phyloP scores from a whole-genome alignment of 2,329 filamentous ascomycete genomes.

The Davidsoniella australis region DNA sequence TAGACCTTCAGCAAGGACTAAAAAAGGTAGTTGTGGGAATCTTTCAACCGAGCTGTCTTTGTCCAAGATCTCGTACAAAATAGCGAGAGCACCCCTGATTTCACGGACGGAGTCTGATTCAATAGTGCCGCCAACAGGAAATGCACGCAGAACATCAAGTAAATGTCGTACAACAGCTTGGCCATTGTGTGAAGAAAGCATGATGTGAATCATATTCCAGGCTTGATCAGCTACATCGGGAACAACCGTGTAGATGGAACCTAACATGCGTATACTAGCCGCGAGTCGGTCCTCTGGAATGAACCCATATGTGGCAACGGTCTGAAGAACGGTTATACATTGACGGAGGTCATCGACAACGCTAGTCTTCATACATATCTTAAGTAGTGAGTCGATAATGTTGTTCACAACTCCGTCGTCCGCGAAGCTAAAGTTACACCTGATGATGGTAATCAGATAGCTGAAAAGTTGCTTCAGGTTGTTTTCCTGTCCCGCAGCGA shows the following conservation, averaged over 20 bases:
- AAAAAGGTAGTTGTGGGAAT: conserved; percentile 42
- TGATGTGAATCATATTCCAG: conserved; percentile 53
- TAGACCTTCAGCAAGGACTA: conserved; percentile 40
- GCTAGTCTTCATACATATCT: conserved; percentile 52
- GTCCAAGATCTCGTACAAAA: conserved; percentile 49
- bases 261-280: conserved; percentile 52
- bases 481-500: conserved; percentile 33
- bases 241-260: conserved; percentile 54
- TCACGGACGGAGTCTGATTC: conserved; percentile 37
- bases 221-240: conserved; percentile 41
- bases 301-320: conserved; percentile 54
- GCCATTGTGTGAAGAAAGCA: conserved; percentile 58
- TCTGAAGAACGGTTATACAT: conserved; percentile 51
- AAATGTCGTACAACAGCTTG: conserved; percentile 50
- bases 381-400: conserved; percentile 44
- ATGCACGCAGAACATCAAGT: conserved; percentile 40
- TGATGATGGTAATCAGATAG: conserved; percentile 50
- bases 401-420: conserved; percentile 42
- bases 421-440: conserved; percentile 57
- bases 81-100: conserved; percentile 44
- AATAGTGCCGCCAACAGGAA: conserved; percentile 27
- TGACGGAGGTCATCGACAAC: conserved; percentile 46
- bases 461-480: conserved; percentile 47
- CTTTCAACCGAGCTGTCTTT: conserved; percentile 33
- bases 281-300: conserved; percentile 47